Evolutionary conservation across 208 protist species (phyloP).

Genomic region (Blastocrithidia nonstop): DNA sequence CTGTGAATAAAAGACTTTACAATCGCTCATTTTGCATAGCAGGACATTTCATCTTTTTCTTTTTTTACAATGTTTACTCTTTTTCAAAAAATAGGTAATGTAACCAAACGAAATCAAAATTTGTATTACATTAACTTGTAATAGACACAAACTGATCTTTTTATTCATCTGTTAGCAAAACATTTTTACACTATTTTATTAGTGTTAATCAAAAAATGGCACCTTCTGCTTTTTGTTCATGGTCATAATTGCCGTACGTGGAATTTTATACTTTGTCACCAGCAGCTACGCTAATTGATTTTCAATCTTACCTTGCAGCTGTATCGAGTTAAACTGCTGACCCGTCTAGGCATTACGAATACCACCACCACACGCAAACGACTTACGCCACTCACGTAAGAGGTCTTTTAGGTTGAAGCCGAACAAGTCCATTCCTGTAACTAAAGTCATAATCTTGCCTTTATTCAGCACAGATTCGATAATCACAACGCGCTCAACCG

Average conservation of each 20-base stretch:
- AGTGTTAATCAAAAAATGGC: too few relatives aligned
- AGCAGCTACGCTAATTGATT: slow-evolving; percentile 57
- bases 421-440: slow-evolving; percentile 76
- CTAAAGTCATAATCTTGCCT: slow-evolving; percentile 54
- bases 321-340: slow-evolving; percentile 52
- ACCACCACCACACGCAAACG: slow-evolving; percentile 70
- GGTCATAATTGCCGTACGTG: slow-evolving; percentile 45
- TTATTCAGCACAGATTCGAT: slow-evolving; percentile 44
- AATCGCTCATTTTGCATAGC: too few relatives aligned
- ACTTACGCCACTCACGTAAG: slow-evolving; percentile 66
- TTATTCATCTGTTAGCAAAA: too few relatives aligned
- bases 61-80: too few relatives aligned
- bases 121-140: too few relatives aligned
- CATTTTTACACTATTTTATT: too few relatives aligned
- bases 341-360: slow-evolving; percentile 43
- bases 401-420: slow-evolving; percentile 76
- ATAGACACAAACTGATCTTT: too few relatives aligned
- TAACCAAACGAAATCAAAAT: too few relatives aligned
- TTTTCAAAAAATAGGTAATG: too few relatives aligned
- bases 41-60: too few relatives aligned
- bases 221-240: slow-evolving; percentile 75
- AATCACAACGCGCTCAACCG: slow-evolving; percentile 49
- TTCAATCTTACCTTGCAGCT: slow-evolving; percentile 67
- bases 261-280: slow-evolving; percentile 55
- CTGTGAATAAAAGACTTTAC: too few relatives aligned